Conservation (phyloP, 768 basidiomycete genomes). For the Psilocybe sp. region DNA sequence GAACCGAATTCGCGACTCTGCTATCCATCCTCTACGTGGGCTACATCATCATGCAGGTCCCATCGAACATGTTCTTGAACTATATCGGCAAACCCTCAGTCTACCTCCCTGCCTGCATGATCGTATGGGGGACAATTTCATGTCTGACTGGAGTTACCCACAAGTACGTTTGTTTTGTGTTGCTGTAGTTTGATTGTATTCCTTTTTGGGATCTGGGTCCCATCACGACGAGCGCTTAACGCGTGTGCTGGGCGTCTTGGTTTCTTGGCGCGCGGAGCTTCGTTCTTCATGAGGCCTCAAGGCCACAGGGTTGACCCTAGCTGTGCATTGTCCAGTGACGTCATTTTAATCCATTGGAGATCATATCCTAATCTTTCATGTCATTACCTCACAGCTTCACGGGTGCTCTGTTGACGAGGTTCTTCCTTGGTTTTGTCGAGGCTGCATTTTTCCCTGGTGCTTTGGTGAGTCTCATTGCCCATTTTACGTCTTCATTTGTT, state of each 20-base stretch:
- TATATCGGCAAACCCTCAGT: slow-evolving; percentile 63
- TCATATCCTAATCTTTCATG: too few species aligned
- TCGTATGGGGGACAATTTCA: slow-evolving; percentile 66
- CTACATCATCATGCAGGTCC: slow-evolving; percentile 79
- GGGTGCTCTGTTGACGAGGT: slow-evolving; percentile 68
- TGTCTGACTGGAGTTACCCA: slow-evolving; percentile 49
- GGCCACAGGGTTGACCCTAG: too few species aligned
- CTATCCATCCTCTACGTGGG: slow-evolving; percentile 68
- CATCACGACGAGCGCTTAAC: too few species aligned
- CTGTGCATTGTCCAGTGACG: too few species aligned
- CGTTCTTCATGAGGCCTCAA: too few species aligned
- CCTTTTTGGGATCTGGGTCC: not conserved
- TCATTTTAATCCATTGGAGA: too few species aligned
- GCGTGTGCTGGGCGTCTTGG: too few species aligned
- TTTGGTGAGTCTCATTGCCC: slow-evolving; percentile 23
- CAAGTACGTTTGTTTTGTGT: slow-evolving; percentile 24
- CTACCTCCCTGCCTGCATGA: slow-evolving; percentile 66
- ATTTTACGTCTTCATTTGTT: too few species aligned
- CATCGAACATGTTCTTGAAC: slow-evolving; percentile 78
- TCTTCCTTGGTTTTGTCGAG: slow-evolving; percentile 69
- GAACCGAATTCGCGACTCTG: slow-evolving; percentile 63
- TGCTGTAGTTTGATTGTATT: not conserved
- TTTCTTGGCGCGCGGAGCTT: too few species aligned
- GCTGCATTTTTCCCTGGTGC: slow-evolving; percentile 72
- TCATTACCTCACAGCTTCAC: slow-evolving; percentile 59